Evolutionary conservation across 352 stramenopile genomes (phyloP).

Genomic region (Globisporangium ultimum): DNA sequence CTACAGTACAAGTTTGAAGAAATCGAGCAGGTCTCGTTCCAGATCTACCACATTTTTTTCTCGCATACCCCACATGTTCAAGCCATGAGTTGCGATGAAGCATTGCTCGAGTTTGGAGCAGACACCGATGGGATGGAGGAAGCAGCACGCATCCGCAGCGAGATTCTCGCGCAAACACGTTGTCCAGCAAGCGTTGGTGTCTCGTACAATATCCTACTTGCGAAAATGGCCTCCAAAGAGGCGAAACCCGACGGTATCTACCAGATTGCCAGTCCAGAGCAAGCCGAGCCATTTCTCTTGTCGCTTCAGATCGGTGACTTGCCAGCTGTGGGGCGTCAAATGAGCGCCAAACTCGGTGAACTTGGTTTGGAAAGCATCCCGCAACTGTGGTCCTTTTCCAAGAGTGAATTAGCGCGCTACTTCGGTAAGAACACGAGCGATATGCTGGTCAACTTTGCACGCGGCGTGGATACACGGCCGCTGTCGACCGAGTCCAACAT

Average conservation of each 20-base stretch:
- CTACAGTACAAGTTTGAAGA: constrained; percentile 93
- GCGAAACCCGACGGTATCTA: constrained; percentile 92
- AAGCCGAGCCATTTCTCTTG: constrained; percentile 63
- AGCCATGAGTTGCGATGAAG: constrained; percentile 96
- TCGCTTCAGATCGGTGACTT: constrained; percentile 69
- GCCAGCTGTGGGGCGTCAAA: constrained; percentile 75
- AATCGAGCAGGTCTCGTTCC: constrained; percentile 88
- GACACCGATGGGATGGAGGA: constrained; percentile 65
- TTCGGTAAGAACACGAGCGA: constrained; percentile 71
- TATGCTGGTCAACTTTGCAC: constrained; percentile 73
- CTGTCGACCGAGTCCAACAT: constrained; percentile 69
- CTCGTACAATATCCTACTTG: constrained; percentile 92
- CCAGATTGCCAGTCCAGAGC: constrained; percentile 35
- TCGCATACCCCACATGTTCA: constrained; percentile 86
- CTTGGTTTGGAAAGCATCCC: constrained; percentile 57
- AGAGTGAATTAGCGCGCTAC: constrained; percentile 43
- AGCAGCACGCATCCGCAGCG: constrained; percentile 55
- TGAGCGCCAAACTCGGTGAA: constrained; percentile 63
- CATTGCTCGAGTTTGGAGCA: constrained; percentile 87
- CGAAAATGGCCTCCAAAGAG: constrained; percentile 91
- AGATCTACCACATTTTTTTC: constrained; percentile 93
- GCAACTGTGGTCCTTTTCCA: constrained; percentile 54
- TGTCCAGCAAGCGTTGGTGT: constrained; percentile 94
- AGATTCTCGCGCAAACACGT: constrained; percentile 74
- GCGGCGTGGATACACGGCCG: constrained; percentile 67